Evolutionary conservation across 352 stramenopile species (phyloP).

Genomic region (Phytophthora pistaciae): DNA sequence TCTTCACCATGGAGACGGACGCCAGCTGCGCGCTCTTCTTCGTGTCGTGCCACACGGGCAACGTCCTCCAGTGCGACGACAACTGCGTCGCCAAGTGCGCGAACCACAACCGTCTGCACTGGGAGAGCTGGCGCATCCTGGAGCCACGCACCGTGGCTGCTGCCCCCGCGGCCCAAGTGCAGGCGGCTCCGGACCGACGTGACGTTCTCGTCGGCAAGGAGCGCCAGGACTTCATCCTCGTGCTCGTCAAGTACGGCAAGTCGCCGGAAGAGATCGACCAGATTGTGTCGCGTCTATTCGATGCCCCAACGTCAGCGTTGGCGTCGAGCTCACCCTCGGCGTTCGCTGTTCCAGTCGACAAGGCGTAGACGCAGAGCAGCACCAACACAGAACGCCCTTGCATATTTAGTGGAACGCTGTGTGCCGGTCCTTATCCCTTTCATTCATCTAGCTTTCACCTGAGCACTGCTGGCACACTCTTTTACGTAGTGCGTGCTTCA

Average conservation of each 20-base stretch:
- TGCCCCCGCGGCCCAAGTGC: not conserved
- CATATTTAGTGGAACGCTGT: too few relatives aligned
- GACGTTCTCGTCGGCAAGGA: constrained; percentile 17
- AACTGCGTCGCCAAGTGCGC: constrained; percentile 25
- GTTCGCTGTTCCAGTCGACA: constrained; percentile 23
- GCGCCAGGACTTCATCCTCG: constrained; percentile 29
- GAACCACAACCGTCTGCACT: constrained; percentile 21
- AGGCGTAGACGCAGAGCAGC: constrained; percentile 16
- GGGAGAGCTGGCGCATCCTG: constrained; percentile 39
- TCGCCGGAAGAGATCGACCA: constrained; percentile 38
- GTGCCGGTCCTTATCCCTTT: too few relatives aligned
- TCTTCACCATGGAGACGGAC: constrained; percentile 48
- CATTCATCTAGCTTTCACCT: too few relatives aligned
- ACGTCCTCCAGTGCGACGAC: constrained; percentile 34
- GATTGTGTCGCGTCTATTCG: constrained; percentile 38
- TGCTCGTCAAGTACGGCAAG: constrained; percentile 37
- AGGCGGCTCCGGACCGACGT: constrained; percentile 2
- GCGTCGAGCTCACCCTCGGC: constrained; percentile 1
- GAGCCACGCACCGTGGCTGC: constrained; percentile 15
- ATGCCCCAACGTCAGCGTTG: constrained; percentile 7
- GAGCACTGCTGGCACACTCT: too few relatives aligned
- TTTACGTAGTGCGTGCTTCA: too few relatives aligned
- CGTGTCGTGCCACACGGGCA: constrained; percentile 41
- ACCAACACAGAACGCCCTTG: not conserved
- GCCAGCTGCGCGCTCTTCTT: constrained; percentile 31